A percentile compares a stretch with the other conserved stretches of the same genome.
Conservation (phyloP, 1,284 basidiomycete genomes). For the Apiotrichum akiyoshidainum region DNA sequence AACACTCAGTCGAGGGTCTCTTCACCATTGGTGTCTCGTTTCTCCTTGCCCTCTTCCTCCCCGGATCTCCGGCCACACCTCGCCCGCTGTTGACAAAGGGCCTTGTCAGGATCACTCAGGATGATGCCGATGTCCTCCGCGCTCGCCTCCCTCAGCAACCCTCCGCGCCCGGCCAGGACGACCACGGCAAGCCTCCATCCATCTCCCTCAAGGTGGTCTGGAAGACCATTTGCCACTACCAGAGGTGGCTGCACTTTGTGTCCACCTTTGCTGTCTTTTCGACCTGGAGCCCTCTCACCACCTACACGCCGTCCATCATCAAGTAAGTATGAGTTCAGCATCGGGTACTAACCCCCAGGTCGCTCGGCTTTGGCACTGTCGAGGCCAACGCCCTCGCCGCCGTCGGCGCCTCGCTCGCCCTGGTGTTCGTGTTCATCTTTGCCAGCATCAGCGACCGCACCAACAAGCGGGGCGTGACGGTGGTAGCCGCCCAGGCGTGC, state of each 20-base stretch:
- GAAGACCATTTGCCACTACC: neutral
- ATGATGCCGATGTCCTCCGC: neutral
- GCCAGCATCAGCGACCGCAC: neutral
- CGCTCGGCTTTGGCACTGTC: neutral
- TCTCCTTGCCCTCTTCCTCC: constrained; percentile 27
- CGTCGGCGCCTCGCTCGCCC: neutral
- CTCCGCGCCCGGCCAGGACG: neutral
- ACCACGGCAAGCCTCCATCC: neutral
- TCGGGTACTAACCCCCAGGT: neutral
- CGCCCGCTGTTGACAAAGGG: constrained; percentile 18
- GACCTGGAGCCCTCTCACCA: neutral
- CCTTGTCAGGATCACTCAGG: neutral
- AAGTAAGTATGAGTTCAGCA: neutral
- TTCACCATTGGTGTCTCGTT: constrained; percentile 54
- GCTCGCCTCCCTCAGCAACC: neutral
- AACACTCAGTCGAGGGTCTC: constrained; percentile 58
- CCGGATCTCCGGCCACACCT: constrained; percentile 23
- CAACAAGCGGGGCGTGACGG: neutral
- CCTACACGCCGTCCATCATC: neutral
- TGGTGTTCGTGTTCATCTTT: neutral
- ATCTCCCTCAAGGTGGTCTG: neutral
- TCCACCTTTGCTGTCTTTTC: neutral
- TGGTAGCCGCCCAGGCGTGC: neutral
- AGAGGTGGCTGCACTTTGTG: neutral
- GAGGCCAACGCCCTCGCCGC: neutral